Percentiles rank a stretch among this genome's conserved stretches.
phyloP scores from a whole-genome alignment of 768 basidiomycete genomes.

The Hygrocybe coccinea region DNA sequence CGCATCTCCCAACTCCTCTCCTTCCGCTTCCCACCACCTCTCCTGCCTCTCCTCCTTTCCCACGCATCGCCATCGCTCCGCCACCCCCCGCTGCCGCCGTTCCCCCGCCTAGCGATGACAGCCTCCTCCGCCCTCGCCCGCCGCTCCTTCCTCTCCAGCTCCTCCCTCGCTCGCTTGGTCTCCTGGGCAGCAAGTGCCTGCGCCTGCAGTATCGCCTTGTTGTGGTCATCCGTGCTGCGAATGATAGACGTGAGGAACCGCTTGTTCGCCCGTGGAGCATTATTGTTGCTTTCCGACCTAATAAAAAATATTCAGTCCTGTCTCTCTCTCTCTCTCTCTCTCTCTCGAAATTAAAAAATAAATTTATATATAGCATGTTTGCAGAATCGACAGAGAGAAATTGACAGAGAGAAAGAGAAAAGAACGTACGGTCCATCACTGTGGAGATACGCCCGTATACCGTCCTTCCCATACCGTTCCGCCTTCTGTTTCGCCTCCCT shows the following conservation, averaged over 20 bases:
- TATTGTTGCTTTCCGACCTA: conserved; percentile 52
- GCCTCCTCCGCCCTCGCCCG: conserved; percentile 73
- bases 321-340: no score
- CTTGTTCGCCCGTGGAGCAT: conserved; percentile 76
- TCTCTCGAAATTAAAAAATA: neutral
- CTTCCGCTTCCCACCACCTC: conserved; percentile 44
- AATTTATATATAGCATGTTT: no score
- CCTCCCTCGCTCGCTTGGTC: conserved; percentile 62
- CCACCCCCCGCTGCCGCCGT: conserved; percentile 28
- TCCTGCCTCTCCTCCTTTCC: conserved; percentile 54
- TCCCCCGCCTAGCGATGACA: conserved; percentile 55
- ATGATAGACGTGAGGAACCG: conserved; percentile 83
- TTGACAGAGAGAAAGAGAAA: no score
- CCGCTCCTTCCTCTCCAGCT: conserved; percentile 58
- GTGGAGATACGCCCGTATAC: conserved; percentile 72
- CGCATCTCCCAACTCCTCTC: conserved; percentile 46
- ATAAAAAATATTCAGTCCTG: no score
- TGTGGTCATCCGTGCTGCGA: conserved; percentile 92
- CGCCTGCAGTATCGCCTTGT: conserved; percentile 72
- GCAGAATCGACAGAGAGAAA: no score
- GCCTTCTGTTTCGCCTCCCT: conserved; percentile 92
- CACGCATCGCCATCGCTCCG: conserved; percentile 38
- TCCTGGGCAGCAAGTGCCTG: conserved; percentile 72
- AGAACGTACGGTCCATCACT: conserved; percentile 43
- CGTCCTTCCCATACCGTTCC: conserved; percentile 68